Evolutionary conservation across 2,329 filamentous ascomycete species (phyloP), one percentile per base, ranked within the genome.

Genomic region (Monosporascus sp.): DNA sequence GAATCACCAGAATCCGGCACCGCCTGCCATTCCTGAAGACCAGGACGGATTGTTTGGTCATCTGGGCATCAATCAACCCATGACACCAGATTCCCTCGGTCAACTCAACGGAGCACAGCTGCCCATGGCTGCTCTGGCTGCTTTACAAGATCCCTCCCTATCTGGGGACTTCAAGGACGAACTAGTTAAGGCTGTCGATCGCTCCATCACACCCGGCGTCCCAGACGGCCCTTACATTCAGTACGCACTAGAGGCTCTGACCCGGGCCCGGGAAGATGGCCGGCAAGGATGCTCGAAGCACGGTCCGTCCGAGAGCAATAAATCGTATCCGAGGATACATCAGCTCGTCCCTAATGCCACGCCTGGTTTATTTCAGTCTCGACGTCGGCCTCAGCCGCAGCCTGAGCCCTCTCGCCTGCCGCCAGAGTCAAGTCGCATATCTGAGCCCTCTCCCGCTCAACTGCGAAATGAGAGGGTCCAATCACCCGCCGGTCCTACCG

Each of bases 181-280:
- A 44, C 65, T 82, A 37, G 71, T 76, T 48, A 70, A 78, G 50
- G 73, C 76, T 18, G 78, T 67, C 37, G 55, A 68, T 46, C 73
- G 76, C 53, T 75, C 75, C 41, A 76, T 84, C 52, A 93, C 89
- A 0, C 91, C 91, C 0, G 89, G 87, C 9, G 76, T 90, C 39
- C 91, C 96, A 64, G 88, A 96, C 64, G 88, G 85, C 8, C 91
- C 90, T 0, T 96, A 92, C 69, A 89, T 97, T 58, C 88, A 88
- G 58, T 95, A 94, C 68, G 92, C 93, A 41, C 83, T 97, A 57
- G 89, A 96, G 58, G 90, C 93, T 57, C 75, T 97, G 60, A 95
- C 90, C 6, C 79, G 87, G 47, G 83, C 88, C 63, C 85, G 85
- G 53, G 84, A 89, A 55, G 77, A 84, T 6, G 72, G 75, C 53